Evolutionary conservation across 2,329 filamentous ascomycete species (phyloP), one percentile per base, ranked within the genome.

Genomic region (Colletotrichum limetticola): DNA sequence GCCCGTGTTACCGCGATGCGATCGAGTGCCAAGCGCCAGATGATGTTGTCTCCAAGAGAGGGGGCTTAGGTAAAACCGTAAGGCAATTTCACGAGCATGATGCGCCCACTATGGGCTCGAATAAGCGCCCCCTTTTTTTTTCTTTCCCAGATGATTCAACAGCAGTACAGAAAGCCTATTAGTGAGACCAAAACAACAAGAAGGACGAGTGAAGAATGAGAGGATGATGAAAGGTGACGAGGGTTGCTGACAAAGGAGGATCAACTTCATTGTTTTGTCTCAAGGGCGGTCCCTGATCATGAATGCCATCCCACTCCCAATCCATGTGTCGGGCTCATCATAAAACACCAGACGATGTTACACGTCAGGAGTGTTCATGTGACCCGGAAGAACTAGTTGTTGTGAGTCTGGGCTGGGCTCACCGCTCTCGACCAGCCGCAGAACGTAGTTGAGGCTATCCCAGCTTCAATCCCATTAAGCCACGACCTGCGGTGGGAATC

Each of bases 361-460:
- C 58, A 55, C 52, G 65, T 55, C 52, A 32, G 19, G 30, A 24
- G 52, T 30, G 66, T 56, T 60, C 60, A 71, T 71, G 71, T 73
- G 71, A 66, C 71, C 56, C 49, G 46, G 42, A 59, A n/a, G 58
- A 28, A 46, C 35, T 52, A 56, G n/a, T 60, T 66, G 61, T 22
- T 35, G 6, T 55, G 35, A 61, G 19, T 24, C 32, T 61, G 49
- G 56, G 49, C 59, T 53, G 19, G 35, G 57, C 52, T 61, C 46
- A 66, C 70, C 61, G 56, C 71, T 61, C 56, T 49, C 46, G 42
- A 46, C 12, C 60, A 42, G 53, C 46, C 24, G 60, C 49, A 60
- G 49, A 32, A 19, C 60, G 24, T 32, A 66, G 32, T 71, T 66
- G 67, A 70, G 66, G 67, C 66, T 72, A 73, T 73, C 61, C 60